Percentiles rank a stretch among this genome's conserved stretches.
Evolutionary conservation across 2,329 filamentous ascomycete genomes (phyloP).

Genomic region (Pseudocercospora eumusae): DNA sequence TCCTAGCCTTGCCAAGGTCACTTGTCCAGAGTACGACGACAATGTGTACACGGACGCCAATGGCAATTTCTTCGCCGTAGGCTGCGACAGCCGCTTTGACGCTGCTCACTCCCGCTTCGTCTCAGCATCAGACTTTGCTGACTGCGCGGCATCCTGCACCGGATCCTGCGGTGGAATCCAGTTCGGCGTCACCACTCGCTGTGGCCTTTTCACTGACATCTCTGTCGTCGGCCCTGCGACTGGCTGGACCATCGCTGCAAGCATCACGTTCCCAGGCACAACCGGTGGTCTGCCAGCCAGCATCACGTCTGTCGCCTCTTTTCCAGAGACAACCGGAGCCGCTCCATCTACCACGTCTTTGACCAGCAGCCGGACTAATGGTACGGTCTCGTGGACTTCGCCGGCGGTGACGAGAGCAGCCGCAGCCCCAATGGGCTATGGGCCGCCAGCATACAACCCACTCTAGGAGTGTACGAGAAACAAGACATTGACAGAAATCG

Average conservation of each 20-base stretch:
- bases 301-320: constrained; percentile 9
- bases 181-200: constrained; percentile 28
- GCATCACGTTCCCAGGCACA: constrained; percentile 18
- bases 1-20: constrained; percentile 17
- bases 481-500: constrained; percentile 1
- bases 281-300: constrained; percentile 10
- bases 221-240: constrained; percentile 23
- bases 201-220: constrained; percentile 28
- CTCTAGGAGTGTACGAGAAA: background rate
- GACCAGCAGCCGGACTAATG: constrained; percentile 8
- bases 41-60: constrained; percentile 24
- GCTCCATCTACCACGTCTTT: background rate
- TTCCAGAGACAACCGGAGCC: background rate
- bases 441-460: constrained; percentile 5
- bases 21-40: constrained; percentile 24
- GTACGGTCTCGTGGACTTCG: constrained; percentile 12
- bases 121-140: constrained; percentile 24
- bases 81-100: constrained; percentile 27
- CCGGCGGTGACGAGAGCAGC: constrained; percentile 8
- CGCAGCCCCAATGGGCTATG: background rate
- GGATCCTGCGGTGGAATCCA: constrained; percentile 27
- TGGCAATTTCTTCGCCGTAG: constrained; percentile 23
- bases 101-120: constrained; percentile 26
- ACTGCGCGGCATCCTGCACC: constrained; percentile 27
- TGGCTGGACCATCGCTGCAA: constrained; percentile 28